A percentile compares a stretch with the other conserved stretches of the same genome.
These are phyloP conservation scores for Candida stauntonica DNA, from an alignment of 805 yeast species.

Conservation along the genomic window DNA sequence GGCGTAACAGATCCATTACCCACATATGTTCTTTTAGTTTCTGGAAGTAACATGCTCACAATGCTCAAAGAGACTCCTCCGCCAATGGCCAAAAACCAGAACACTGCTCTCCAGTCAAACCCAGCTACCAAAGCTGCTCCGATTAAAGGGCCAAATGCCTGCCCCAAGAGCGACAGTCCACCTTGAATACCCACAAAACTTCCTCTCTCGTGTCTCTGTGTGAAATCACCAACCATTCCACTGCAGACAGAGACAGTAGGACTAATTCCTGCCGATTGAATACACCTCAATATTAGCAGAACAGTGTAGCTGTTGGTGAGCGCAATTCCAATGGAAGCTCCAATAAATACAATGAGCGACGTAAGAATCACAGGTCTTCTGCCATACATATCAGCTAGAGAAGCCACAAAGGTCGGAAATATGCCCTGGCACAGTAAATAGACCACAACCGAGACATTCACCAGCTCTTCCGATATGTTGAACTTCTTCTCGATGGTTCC, in stretches of 20 bases:
- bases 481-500: slow-evolving; percentile 53
- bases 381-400: slow-evolving; percentile 66
- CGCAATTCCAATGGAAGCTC: slow-evolving; percentile 65
- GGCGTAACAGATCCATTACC: slow-evolving; percentile 74
- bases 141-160: slow-evolving; percentile 73
- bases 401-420: slow-evolving; percentile 64
- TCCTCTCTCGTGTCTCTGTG: slow-evolving; percentile 65
- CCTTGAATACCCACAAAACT: slow-evolving; percentile 58
- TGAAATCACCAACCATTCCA: slow-evolving; percentile 72
- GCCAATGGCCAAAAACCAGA: slow-evolving; percentile 69
- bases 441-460: slow-evolving; percentile 71
- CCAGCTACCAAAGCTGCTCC: slow-evolving; percentile 41
- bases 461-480: slow-evolving; percentile 48
- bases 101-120: slow-evolving; percentile 69
- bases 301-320: slow-evolving; percentile 51
- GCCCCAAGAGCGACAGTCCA: slow-evolving; percentile 67
- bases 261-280: slow-evolving; percentile 74
- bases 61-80: slow-evolving; percentile 42
- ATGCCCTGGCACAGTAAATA: slow-evolving; percentile 75
- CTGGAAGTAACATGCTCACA: slow-evolving; percentile 53
- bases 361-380: slow-evolving; percentile 61
- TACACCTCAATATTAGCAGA: slow-evolving; percentile 58
- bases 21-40: slow-evolving; percentile 65
- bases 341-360: slow-evolving; percentile 52
- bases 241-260: slow-evolving; percentile 67